Percentiles rank a stretch among this genome's conserved stretches.
Evolutionary conservation across 2,329 filamentous ascomycete genomes (phyloP).

Genomic region (Trichoderma sp.): DNA sequence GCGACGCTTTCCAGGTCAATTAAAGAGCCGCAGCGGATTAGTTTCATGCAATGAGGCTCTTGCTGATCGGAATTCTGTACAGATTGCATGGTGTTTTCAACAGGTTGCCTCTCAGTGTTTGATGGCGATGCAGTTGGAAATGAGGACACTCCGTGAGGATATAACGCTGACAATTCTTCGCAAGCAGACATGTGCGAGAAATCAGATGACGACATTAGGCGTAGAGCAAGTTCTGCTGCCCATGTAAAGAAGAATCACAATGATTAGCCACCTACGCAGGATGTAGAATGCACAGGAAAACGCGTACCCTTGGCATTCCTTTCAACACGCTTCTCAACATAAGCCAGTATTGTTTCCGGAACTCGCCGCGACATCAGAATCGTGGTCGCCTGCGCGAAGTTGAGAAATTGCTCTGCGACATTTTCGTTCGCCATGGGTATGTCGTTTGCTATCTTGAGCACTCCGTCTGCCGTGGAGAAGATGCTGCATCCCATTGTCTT

Average conservation of each 20-base stretch:
- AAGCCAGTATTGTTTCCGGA: conserved; percentile 38
- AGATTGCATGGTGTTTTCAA: conserved; percentile 32
- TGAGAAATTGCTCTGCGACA: conserved; percentile 58
- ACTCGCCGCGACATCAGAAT: conserved; percentile 51
- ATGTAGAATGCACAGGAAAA: neutral
- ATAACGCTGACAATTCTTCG: conserved; percentile 51
- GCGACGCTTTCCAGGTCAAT: conserved; percentile 71
- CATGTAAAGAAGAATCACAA: neutral
- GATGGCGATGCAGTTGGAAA: conserved; percentile 17
- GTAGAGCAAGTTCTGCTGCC: conserved; percentile 43
- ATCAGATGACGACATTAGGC: conserved; percentile 66
- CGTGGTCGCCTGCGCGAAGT: conserved; percentile 53
- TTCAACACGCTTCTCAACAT: conserved; percentile 28
- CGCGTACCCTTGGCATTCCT: neutral
- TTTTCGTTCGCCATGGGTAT: conserved; percentile 66
- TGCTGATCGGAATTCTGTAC: conserved; percentile 39
- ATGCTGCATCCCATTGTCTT: conserved; percentile 79
- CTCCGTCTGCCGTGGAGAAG: conserved; percentile 68
- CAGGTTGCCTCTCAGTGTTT: conserved; percentile 9
- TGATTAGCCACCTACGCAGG: conserved; percentile 18
- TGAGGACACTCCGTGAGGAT: neutral
- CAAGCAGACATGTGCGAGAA: conserved; percentile 67
- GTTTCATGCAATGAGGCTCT: conserved; percentile 54
- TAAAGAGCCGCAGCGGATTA: conserved; percentile 65
- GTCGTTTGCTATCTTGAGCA: conserved; percentile 74